Base-by-base conservation (phyloP, 1,139 yeast genomes). In the Saccharomyces hybrid region DNA sequence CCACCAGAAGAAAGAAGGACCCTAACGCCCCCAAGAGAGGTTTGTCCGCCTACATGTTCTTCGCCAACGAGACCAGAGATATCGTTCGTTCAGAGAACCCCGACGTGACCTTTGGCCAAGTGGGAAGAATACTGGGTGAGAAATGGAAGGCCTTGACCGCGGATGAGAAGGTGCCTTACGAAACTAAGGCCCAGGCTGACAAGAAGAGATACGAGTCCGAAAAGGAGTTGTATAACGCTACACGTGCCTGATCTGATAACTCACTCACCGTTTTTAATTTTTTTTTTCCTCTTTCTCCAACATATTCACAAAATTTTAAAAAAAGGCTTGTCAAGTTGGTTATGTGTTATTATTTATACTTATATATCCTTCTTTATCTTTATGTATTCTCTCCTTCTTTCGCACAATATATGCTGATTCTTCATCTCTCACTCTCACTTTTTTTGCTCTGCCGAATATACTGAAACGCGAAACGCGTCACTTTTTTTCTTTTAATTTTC, bases 21-120 rank as follows among this genome's bases (percentile, higher is more conserved):
- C 98, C 98, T 78, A 91, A 91, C 75, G 99, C 99, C 62, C 99
- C 99, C 73, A 93, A 93, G 88, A 86, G 98, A 76, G 89, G 98
- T 44, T 79, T 93, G 72, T 89, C 97, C 59, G 97, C 98, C 55
- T 93, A 93, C 84, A 91, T 93, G 98, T 91, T 88, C 82, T 93
- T 91, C 71, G 98, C 99, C 67, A 90, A 89, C 71, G 97, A 90
- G 70, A 87, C 88, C 82, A 90, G 98, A 79, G 97, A 91, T 75
- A 82, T 83, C 63, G 96, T 93, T 65, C 82, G 96, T 74, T 84
- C 93, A 60, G 97, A 90, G 74, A 88, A 91, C 81, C 97, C 97
- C 63, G 96, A 95, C 72, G 87, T 88, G 67, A 75, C 91, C 53
- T 90, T 91, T 70, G 97, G 97, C 65, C 91, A 88, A 76, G 90